Base-by-base conservation (phyloP, 169 alveolate genomes). In the Eimeria praecox region DNA sequence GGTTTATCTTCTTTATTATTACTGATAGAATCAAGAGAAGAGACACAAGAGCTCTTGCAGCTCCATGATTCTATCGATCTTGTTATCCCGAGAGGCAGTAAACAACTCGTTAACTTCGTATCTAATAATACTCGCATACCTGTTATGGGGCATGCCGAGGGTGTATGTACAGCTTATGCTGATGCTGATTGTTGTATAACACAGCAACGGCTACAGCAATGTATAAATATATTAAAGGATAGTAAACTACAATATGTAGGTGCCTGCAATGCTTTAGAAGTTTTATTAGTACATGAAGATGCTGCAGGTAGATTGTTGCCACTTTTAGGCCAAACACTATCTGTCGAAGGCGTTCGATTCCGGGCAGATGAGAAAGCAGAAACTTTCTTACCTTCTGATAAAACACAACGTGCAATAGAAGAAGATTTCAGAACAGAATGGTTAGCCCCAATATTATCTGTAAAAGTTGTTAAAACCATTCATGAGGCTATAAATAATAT, bases 81-180 rank as follows among this genome's bases (percentile, higher is more conserved):
- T 40, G 97, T 97, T 40, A 95, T 97, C 49, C 98, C 98, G 22
- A 87, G 98, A 40, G 98, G 98, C 52, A 94, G 97, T 90, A 96
- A 96, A 0, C 90, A 92, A 30, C 94, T 97, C 54, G 98, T 97
- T 66, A 73, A 95, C 27, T 95, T 92, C 88, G 94, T 97, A 80
- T 64, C 96, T 95, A 78, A 83, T 86, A 69, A 95, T 94, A 97
- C 97, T 0, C 42, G 94, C 6, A 97, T 97, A 69, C 98, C 98
- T 30, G 98, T 97, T 27, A 56, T 97, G 80, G 97, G 96, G 86
- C 97, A 94, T 42, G 96, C 96, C 1, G 96, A 77, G 71, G 98
- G 98, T n/a, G 92, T 97, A 33, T 97, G 98, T 64, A 94, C 92
- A 77, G 92, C 96, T 77, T 97, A 96, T 75, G 96, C 96, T 73